These are phyloP conservation scores for Hyphopichia wangnamkhiaoensis DNA, from an alignment of 1,139 yeast species.

Conservation along the genomic window DNA sequence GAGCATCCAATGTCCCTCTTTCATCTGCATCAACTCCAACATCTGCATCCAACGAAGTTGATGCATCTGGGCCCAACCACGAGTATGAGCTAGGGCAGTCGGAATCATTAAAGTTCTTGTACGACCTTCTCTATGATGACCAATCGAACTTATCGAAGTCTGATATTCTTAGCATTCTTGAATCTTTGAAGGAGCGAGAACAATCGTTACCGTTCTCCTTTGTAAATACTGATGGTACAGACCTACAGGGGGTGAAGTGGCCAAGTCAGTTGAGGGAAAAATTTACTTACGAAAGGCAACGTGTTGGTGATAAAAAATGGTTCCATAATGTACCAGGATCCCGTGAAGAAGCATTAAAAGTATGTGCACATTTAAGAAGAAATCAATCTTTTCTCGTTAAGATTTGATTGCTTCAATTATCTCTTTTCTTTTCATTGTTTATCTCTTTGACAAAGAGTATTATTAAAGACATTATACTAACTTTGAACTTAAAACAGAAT, in stretches of 20 bases:
- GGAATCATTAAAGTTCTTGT: slow-evolving; percentile 42
- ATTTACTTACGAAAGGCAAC: slow-evolving; percentile 33
- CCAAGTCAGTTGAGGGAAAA: slow-evolving; percentile 31
- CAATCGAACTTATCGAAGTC: slow-evolving; percentile 33
- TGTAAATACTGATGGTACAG: slow-evolving; percentile 13
- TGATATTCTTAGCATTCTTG: slow-evolving; percentile 38
- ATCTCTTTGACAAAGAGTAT: too few species aligned
- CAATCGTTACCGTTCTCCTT: slow-evolving; percentile 33
- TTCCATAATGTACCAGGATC: slow-evolving; percentile 41
- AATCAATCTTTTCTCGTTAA: too few species aligned
- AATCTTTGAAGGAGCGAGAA: slow-evolving; percentile 39
- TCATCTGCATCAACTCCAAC: too few species aligned
- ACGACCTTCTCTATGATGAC: slow-evolving; percentile 43
- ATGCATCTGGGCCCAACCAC: slow-evolving; percentile 10
- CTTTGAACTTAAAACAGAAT: slow-evolving; percentile 18
- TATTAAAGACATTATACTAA: too few species aligned
- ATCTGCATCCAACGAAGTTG: not conserved
- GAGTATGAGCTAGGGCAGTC: slow-evolving; percentile 45
- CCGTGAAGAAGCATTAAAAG: slow-evolving; percentile 30
- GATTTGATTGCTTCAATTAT: too few species aligned
- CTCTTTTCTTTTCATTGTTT: not conserved
- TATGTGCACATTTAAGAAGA: slow-evolving; percentile 23
- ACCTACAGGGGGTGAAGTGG: slow-evolving; percentile 43
- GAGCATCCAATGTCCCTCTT: not conserved
- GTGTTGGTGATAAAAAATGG: slow-evolving; percentile 41